Evolutionary conservation across 768 basidiomycete genomes (phyloP), one percentile per base, ranked within the genome.

Genomic region (Amanita rubescens): DNA sequence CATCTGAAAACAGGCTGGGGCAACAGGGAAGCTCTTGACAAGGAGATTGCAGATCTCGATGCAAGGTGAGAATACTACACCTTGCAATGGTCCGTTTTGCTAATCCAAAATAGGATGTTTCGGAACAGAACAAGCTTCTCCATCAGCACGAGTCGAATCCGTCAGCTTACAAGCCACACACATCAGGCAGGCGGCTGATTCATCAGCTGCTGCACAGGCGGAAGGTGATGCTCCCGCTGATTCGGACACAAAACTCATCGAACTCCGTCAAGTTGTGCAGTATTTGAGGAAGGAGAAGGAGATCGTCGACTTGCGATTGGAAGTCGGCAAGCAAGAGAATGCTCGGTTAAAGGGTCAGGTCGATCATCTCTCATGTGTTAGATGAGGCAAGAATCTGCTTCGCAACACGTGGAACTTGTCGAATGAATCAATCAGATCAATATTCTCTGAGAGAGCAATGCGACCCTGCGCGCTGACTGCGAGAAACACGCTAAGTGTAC

Each of bases 201-300:
- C 82, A 0, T 73, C 78, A 2, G 58, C 73, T 1, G 67, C 67
- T 19, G 57, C 69, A 14, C 56, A 71, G 14, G 73, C 64, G 4
- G 82, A 80, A 41, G 71, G 59, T 19, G 80, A 80, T 19, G 61
- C 67, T 0, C 54, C 68, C 8, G 81, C 75, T 15, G 81, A 84
- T 55, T 61, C 71, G 3, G 86, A 88, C 57, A 74, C 74, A 1
- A 85, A 89, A 63, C 58, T 88, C 10, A 73, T 84, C 0, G 89
- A 91, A 58, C 69, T 92, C 19, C 85, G 87, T 27, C 79, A 85
- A 15, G 85, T 92, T 24, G 83, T 93, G 41, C 77, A 83, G 2
- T 94, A 89, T 67, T 71, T 94, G 32, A 79, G 92, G 38, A 90
- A 87, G 62, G 92, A 94, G 74, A 93, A 94, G 69, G 90, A 94